phyloP scores from a whole-genome alignment of 2,329 filamentous ascomycete genomes.

The Penicillium corylophilum region DNA sequence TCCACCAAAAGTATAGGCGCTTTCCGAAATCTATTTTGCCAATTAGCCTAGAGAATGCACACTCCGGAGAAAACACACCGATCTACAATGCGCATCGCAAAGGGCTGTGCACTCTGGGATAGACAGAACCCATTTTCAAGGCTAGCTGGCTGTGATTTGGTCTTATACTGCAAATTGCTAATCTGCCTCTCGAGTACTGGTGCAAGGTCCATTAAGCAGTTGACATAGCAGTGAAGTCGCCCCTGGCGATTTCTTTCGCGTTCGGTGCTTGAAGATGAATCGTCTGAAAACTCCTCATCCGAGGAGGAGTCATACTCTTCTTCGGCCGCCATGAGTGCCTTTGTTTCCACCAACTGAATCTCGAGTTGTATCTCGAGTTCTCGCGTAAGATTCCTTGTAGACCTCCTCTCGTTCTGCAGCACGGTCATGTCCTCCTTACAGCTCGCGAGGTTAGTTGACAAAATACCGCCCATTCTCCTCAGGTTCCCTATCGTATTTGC shows the following conservation, averaged over 20 bases:
- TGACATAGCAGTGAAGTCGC: slow-evolving; percentile 7
- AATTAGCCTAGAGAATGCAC: neutral
- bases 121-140: neutral
- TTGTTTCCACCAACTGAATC: slow-evolving; percentile 3
- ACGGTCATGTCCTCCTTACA: neutral
- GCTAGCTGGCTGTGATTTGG: neutral
- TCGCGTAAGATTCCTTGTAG: too few relatives aligned
- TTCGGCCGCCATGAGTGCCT: neutral
- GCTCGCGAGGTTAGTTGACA: neutral
- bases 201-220: slow-evolving; percentile 5
- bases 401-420: neutral
- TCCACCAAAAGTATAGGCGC: neutral
- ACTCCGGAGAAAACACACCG: neutral
- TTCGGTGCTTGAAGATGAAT: slow-evolving; percentile 2
- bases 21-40: neutral
- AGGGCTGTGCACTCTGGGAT: slow-evolving; percentile 3
- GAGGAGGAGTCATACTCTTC: slow-evolving; percentile 3
- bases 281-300: slow-evolving; percentile 5
- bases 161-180: neutral
- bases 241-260: slow-evolving; percentile 1
- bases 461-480: slow-evolving; percentile 2
- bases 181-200: slow-evolving; percentile 1
- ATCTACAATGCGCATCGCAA: slow-evolving; percentile 6
- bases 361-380: too few relatives aligned
- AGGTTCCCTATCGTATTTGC: slow-evolving; percentile 3